Conservation (phyloP, 352 stramenopile genomes). For the Phytophthora tentaculata region DNA sequence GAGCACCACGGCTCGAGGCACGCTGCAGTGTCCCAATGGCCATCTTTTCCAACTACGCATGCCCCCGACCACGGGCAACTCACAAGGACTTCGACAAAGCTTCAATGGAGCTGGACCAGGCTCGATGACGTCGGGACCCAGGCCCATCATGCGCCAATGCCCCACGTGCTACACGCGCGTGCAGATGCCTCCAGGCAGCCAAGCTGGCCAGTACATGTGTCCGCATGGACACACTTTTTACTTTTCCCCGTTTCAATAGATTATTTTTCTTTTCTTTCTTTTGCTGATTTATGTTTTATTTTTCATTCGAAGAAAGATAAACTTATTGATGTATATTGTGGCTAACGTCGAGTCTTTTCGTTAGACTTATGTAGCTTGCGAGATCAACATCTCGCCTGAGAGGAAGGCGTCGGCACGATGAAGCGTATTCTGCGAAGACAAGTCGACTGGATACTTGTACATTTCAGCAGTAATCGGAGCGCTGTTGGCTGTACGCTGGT, state of each 20-base stretch:
- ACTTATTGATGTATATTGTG: no score
- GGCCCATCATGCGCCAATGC: slow-evolving; percentile 85
- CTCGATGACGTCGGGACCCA: slow-evolving; percentile 33
- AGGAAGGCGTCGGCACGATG: slow-evolving; percentile 81
- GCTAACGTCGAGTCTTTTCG: no score
- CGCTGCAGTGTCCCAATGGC: slow-evolving; percentile 77
- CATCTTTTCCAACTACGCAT: slow-evolving; percentile 81
- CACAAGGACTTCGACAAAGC: slow-evolving; percentile 47
- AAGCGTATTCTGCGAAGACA: slow-evolving; percentile 73
- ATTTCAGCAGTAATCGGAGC: slow-evolving; percentile 75
- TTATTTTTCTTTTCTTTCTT: slow-evolving; percentile 19
- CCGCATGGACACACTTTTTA: slow-evolving; percentile 88
- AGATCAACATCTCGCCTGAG: slow-evolving; percentile 74
- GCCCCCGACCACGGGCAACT: slow-evolving; percentile 51
- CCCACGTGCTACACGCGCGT: slow-evolving; percentile 89
- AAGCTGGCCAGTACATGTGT: slow-evolving; percentile 91
- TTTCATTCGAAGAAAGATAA: no score
- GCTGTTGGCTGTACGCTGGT: slow-evolving; percentile 80
- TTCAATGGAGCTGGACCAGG: slow-evolving; percentile 32
- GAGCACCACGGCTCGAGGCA: slow-evolving; percentile 71
- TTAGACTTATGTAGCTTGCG: slow-evolving; percentile 37
- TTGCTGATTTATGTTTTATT: slow-evolving; percentile 4
- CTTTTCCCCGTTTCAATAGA: slow-evolving; percentile 76
- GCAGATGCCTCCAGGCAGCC: slow-evolving; percentile 85
- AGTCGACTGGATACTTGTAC: slow-evolving; percentile 83